phyloP scores from a whole-genome alignment of 148 eudicot species.

The Chenopodium formosanum region DNA sequence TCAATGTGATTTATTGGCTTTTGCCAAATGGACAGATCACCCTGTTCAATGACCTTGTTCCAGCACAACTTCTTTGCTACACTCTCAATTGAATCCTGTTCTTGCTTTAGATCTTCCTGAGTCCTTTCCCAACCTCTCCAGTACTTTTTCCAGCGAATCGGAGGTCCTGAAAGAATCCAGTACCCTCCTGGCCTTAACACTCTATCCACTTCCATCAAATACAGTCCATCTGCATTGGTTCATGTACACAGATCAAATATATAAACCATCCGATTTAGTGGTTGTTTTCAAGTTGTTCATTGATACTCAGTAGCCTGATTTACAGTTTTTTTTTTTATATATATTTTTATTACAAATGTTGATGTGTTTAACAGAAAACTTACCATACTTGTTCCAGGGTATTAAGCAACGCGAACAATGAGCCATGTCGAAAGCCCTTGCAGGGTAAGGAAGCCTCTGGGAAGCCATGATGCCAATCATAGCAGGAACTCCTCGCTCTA shows the following conservation, averaged over 20 bases:
- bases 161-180: conserved; percentile 97
- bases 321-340: not conserved
- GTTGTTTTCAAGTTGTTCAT: not conserved
- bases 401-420: conserved; percentile 97
- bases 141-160: conserved; percentile 71
- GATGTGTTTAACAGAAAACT: not conserved
- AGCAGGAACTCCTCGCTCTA: conserved; percentile 98
- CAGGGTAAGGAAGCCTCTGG: conserved; percentile 83
- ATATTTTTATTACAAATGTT: not conserved
- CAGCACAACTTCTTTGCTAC: conserved; percentile 69
- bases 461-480: conserved; percentile 88
- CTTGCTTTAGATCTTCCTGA: conserved; percentile 76
- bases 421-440: conserved; percentile 96
- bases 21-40: conserved; percentile 81
- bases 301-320: not conserved
- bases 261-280: not conserved
- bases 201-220: conserved; percentile 87
- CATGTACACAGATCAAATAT: not conserved
- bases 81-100: conserved; percentile 83
- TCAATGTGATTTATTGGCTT: conserved; percentile 80
- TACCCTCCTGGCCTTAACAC: conserved; percentile 92
- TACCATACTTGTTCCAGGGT: conserved; percentile 77
- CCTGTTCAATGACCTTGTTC: conserved; percentile 77
- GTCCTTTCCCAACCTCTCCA: conserved; percentile 98
- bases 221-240: conserved; percentile 63